Conservation (phyloP, 352 stramenopile species). For the Pythium grandisporangium region DNA sequence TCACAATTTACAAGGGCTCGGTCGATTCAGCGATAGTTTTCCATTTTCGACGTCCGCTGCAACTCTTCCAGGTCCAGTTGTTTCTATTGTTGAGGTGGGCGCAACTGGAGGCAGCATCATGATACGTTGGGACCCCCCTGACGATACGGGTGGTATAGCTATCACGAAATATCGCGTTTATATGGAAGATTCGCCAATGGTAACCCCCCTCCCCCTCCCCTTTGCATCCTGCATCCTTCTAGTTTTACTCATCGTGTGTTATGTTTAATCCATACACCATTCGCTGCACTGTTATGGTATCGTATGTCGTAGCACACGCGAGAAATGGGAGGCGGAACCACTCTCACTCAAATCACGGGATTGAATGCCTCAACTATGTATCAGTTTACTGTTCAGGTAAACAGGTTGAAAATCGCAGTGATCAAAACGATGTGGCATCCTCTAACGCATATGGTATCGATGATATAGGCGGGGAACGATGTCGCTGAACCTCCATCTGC, state of each 20-base stretch:
- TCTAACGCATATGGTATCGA: too few relatives aligned
- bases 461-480: constrained; percentile 38
- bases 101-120: constrained; percentile 28
- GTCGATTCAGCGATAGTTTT: constrained; percentile 20
- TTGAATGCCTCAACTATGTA: constrained; percentile 28
- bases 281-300: too few relatives aligned
- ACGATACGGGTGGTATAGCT: constrained; percentile 36
- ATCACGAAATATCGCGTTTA: constrained; percentile 60
- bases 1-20: constrained; percentile 14
- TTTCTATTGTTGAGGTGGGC: neutral
- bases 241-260: too few relatives aligned
- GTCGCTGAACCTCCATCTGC: constrained; percentile 16
- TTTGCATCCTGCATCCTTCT: too few relatives aligned
- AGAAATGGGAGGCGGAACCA: too few relatives aligned
- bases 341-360: too few relatives aligned
- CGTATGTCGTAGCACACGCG: too few relatives aligned
- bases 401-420: too few relatives aligned
- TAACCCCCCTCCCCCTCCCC: too few relatives aligned
- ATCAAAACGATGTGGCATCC: too few relatives aligned
- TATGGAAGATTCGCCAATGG: too few relatives aligned
- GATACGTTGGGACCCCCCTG: constrained; percentile 28
- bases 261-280: too few relatives aligned
- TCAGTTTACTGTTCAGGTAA: constrained; percentile 40
- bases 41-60: constrained; percentile 27
- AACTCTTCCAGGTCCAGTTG: constrained; percentile 24